Conservation (phyloP, 108 stramenopile genomes). For the Stephanodiscus triporus region DNA sequence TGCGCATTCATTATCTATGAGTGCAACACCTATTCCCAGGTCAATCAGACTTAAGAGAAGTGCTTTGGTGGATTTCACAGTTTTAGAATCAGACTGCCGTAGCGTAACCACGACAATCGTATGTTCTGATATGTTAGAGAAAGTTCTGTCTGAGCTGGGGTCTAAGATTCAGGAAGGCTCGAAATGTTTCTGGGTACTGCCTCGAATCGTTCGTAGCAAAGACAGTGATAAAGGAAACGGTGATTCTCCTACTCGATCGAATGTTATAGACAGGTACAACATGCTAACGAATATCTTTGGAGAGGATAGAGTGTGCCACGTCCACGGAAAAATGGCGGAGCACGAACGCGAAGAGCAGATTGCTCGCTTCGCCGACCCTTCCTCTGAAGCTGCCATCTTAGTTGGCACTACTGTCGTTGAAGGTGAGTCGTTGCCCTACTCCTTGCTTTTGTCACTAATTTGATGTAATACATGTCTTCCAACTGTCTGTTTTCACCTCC, state of each 20-base stretch:
- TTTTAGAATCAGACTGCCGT: conserved; percentile 16
- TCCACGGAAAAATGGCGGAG: conserved; percentile 27
- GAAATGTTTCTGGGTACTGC: conserved; percentile 42
- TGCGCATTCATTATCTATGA: conserved; percentile 53
- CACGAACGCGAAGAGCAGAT: conserved; percentile 30
- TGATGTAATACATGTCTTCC: not conserved
- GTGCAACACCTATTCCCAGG: conserved; percentile 69
- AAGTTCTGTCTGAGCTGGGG: conserved; percentile 19
- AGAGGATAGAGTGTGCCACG: conserved; percentile 16
- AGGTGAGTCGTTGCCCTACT: not conserved
- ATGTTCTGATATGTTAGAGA: conserved; percentile 14
- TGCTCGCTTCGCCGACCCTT: conserved; percentile 17
- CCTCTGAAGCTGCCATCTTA: conserved; percentile 23
- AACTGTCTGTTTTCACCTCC: not conserved
- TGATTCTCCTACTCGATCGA: not conserved
- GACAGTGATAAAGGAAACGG: conserved; percentile 1
- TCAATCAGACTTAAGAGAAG: conserved; percentile 38
- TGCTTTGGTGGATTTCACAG: conserved; percentile 30
- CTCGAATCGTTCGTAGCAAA: conserved; percentile 21
- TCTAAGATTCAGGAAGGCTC: conserved; percentile 26
- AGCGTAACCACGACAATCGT: conserved; percentile 22
- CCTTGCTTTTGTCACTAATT: not conserved
- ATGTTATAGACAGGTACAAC: conserved; percentile 11
- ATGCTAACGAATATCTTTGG: conserved; percentile 15
- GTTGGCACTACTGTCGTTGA: conserved; percentile 68